A percentile compares a stretch with the other conserved stretches of the same genome.
These are phyloP conservation scores for Fusarium albidum DNA, from an alignment of 2,329 filamentous ascomycete species.

Conservation along the genomic window DNA sequence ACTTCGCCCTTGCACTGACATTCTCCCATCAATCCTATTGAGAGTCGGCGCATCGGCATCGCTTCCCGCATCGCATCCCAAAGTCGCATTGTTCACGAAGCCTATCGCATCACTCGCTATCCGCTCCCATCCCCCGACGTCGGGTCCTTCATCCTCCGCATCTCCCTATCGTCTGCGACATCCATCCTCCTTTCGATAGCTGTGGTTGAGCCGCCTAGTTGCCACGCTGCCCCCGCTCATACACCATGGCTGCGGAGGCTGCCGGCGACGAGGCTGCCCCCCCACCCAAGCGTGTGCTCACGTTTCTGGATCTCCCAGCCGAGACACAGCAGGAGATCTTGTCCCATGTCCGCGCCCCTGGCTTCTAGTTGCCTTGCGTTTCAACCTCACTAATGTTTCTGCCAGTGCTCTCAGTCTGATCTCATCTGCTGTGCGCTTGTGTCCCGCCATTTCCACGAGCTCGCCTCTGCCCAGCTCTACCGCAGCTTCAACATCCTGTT, in stretches of 20 bases:
- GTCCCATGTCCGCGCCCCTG: slow-evolving; percentile 50
- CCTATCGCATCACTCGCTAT: slow-evolving; percentile 14
- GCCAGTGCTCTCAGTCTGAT: slow-evolving; percentile 59
- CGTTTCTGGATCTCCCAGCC: slow-evolving; percentile 53
- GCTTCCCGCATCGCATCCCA: slow-evolving; percentile 7
- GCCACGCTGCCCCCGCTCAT: slow-evolving; percentile 33
- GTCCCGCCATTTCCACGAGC: slow-evolving; percentile 63
- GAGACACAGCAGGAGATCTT: slow-evolving; percentile 61
- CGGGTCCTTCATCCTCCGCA: not conserved
- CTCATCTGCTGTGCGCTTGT: slow-evolving; percentile 67
- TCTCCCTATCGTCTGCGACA: not conserved
- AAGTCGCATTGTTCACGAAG: slow-evolving; percentile 26
- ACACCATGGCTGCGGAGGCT: slow-evolving; percentile 48
- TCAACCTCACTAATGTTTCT: slow-evolving; percentile 9
- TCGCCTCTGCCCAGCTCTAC: slow-evolving; percentile 67
- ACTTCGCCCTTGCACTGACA: slow-evolving; percentile 20
- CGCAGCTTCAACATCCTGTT: slow-evolving; percentile 68
- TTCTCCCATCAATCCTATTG: slow-evolving; percentile 23
- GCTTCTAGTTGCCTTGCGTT: not conserved
- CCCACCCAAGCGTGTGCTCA: slow-evolving; percentile 33
- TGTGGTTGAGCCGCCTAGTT: slow-evolving; percentile 17
- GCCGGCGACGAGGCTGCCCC: slow-evolving; percentile 41
- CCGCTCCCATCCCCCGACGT: not conserved
- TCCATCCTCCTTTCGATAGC: not conserved
- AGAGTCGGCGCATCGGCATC: slow-evolving; percentile 29